These are phyloP conservation scores for Maudiozyma barnettii DNA, from an alignment of 805 yeast genomes.

Conservation along the genomic window DNA sequence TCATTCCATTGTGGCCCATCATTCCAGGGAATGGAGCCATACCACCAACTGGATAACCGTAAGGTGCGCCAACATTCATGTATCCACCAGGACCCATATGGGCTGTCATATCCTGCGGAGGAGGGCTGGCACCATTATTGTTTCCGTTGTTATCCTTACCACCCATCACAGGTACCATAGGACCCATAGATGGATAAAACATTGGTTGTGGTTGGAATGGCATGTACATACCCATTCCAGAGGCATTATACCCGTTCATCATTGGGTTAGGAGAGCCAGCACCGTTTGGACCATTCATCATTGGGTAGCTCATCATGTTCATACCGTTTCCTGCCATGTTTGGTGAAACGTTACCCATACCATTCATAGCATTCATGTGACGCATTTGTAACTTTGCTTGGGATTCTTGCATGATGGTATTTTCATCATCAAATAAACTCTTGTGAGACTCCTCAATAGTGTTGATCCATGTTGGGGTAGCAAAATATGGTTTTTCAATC, in stretches of 20 bases:
- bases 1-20: slow-evolving; percentile 5
- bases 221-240: slow-evolving; percentile 24
- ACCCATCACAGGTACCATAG: slow-evolving; percentile 24
- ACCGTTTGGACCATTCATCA: slow-evolving; percentile 17
- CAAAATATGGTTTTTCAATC: slow-evolving; percentile 56
- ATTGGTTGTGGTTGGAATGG: slow-evolving; percentile 30
- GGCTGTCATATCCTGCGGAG: slow-evolving; percentile 2
- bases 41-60: slow-evolving; percentile 22
- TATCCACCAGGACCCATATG: slow-evolving; percentile 12
- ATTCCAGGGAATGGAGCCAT: slow-evolving; percentile 20
- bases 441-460: slow-evolving; percentile 50
- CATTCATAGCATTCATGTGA: slow-evolving; percentile 23
- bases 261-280: slow-evolving; percentile 18
- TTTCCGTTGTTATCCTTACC: slow-evolving; percentile 8
- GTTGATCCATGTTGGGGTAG: slow-evolving; percentile 71
- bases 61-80: slow-evolving; percentile 16
- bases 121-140: slow-evolving; percentile 7
- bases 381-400: slow-evolving; percentile 27
- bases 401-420: slow-evolving; percentile 22
- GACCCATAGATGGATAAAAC: slow-evolving; percentile 27
- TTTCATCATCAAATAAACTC: slow-evolving; percentile 38
- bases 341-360: slow-evolving; percentile 12
- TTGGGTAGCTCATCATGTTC: slow-evolving; percentile 25
- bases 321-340: slow-evolving; percentile 15
- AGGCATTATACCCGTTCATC: slow-evolving; percentile 18